Evolutionary conservation across 371 early-diverging fungal species (phyloP).

Genomic region (Phascolomyces articulosus): DNA sequence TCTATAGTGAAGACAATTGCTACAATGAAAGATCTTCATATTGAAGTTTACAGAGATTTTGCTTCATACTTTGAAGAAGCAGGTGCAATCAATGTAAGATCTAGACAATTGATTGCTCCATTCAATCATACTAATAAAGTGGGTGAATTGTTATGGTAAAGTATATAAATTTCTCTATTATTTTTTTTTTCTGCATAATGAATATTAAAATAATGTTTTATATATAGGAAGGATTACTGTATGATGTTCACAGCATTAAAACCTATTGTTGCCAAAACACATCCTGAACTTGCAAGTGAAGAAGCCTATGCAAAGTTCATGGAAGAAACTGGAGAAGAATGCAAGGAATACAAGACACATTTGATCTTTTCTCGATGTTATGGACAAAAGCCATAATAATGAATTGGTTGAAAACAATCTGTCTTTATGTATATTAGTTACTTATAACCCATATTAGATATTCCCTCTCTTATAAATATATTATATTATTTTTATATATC

Average conservation of each 20-base stretch:
- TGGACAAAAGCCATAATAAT: slow-evolving; percentile 7
- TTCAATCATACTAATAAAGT: slow-evolving; percentile 15
- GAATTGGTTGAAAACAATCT: no score
- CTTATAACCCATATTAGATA: no score
- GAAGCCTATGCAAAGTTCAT: slow-evolving; percentile 12
- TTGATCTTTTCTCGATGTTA: slow-evolving; percentile 4
- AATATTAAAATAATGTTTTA: no score
- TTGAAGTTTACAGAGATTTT: slow-evolving; percentile 2
- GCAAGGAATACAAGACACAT: slow-evolving; percentile 7
- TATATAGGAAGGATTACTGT: slow-evolving; percentile 28
- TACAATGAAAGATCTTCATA: slow-evolving; percentile 1
- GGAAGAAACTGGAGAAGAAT: slow-evolving; percentile 9
- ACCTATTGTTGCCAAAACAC: slow-evolving; percentile 12
- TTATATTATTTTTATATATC: no score
- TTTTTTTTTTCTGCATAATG: neutral
- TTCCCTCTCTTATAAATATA: no score
- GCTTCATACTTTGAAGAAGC: neutral
- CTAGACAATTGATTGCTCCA: slow-evolving; percentile 12
- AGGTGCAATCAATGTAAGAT: neutral
- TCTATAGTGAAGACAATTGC: neutral
- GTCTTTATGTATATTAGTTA: no score
- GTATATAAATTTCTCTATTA: neutral
- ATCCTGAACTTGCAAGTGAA: slow-evolving; percentile 15
- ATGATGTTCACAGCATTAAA: slow-evolving; percentile 19
- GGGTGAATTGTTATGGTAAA: slow-evolving; percentile 15